Conservation (phyloP, 805 yeast genomes). For the Saccharomycopsis amapae region DNA sequence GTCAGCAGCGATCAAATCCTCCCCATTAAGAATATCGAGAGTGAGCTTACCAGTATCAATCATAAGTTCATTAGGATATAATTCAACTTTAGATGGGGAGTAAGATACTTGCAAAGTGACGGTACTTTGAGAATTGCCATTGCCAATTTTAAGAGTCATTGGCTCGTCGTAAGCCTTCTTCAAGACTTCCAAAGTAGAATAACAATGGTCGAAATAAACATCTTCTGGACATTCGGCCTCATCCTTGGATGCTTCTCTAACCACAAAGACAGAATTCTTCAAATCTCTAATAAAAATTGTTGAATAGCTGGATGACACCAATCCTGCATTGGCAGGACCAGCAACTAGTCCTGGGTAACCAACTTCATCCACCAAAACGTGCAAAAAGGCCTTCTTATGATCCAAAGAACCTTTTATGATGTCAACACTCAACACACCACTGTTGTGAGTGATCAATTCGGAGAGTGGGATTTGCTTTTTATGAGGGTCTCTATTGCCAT, state of each 20-base stretch:
- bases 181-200: conserved; percentile 48
- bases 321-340: conserved; percentile 40
- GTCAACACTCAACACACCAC: conserved; percentile 58
- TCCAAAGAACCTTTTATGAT: conserved; percentile 42
- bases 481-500: conserved; percentile 30
- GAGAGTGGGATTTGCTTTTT: conserved; percentile 43
- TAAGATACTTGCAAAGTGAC: conserved; percentile 49
- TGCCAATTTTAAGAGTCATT: conserved; percentile 37
- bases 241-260: conserved; percentile 50
- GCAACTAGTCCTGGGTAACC: conserved; percentile 52
- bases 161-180: conserved; percentile 42
- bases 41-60: conserved; percentile 60
- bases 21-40: conserved; percentile 51
- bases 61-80: conserved; percentile 54
- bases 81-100: conserved; percentile 47
- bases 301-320: conserved; percentile 42
- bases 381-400: conserved; percentile 45
- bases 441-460: conserved; percentile 45
- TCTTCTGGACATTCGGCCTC: conserved; percentile 42
- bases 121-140: conserved; percentile 24
- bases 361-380: conserved; percentile 58
- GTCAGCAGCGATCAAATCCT: conserved; percentile 51
- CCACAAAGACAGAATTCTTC: conserved; percentile 46
- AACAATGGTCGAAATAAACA: conserved; percentile 42
- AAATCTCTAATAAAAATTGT: conserved; percentile 66